Evolutionary conservation across 805 yeast species (phyloP).

Genomic region (Candida suzukii): DNA sequence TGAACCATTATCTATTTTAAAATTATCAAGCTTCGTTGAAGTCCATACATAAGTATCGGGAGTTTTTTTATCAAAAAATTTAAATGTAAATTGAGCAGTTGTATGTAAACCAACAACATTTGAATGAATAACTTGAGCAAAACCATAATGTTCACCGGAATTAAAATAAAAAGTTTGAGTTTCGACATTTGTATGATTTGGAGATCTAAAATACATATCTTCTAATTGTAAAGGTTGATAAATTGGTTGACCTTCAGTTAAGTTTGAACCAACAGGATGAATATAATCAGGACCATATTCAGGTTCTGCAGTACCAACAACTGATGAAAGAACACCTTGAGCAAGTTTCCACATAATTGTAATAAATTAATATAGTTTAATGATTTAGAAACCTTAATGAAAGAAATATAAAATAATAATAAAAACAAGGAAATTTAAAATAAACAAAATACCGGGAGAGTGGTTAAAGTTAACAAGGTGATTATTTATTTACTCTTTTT

Average conservation of each 20-base stretch:
- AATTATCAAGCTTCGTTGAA: constrained; percentile 80
- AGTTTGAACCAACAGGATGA: constrained; percentile 58
- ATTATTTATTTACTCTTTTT: too few species aligned
- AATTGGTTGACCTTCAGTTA: constrained; percentile 49
- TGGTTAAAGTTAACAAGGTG: too few species aligned
- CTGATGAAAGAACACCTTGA: constrained; percentile 57
- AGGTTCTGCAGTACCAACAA: constrained; percentile 96
- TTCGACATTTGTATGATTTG: constrained; percentile 84
- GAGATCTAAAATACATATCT: constrained; percentile 72
- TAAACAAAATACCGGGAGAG: too few species aligned
- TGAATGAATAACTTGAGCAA: constrained; percentile 93
- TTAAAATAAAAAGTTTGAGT: constrained; percentile 89
- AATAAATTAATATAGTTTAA: not conserved
- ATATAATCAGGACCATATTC: constrained; percentile 92
- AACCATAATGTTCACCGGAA: constrained; percentile 62
- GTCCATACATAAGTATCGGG: constrained; percentile 73
- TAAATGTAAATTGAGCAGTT: constrained; percentile 91
- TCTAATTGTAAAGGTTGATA: constrained; percentile 50
- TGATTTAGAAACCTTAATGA: too few species aligned
- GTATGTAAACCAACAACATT: constrained; percentile 82
- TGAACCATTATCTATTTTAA: constrained; percentile 55
- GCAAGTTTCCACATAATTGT: constrained; percentile 26
- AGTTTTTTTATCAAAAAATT: constrained; percentile 52
- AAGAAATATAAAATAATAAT: too few species aligned
- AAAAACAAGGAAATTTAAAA: too few species aligned